Evolutionary conservation across 2,329 filamentous ascomycete genomes (phyloP), one percentile per base, ranked within the genome.

Genomic region (Purpureocillium lavendulum): DNA sequence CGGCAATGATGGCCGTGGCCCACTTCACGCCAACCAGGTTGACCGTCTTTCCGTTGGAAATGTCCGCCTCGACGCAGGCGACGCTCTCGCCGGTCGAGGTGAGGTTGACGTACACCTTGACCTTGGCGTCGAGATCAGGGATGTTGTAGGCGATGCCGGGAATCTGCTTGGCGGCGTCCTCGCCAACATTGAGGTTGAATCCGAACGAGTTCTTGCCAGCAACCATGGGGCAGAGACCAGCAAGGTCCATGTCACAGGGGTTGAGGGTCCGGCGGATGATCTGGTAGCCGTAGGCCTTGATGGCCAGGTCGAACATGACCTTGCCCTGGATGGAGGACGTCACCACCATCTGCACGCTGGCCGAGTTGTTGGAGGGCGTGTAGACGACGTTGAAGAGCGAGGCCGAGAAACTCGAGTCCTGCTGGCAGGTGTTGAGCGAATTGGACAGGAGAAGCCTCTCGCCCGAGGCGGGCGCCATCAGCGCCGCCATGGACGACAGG

Each of bases 21-120:
- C 89, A 96, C 53, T 88, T 87, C 31, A 96, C 88, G 44, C 82
- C 87, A 45, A 87, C 70, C 52, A 95, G 78, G 59, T 96, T 82
- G 39, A 96, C 90, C 1, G 88, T 94, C 65, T 95, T 87, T 45
- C 85, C 86, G 61, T 96, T 97, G 50, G 87, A 94, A 39, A 96
- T 73, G 45, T 81, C 72, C 36, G 88, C 88, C 67, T 95, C 84
- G 38, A 96, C 80, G 60, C 90, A 97, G 40, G 89, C 87, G 38
- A 94, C 76, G 52, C 73, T 79, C 37, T 74, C 65, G 39, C 73
- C 70, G 7, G 65, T 68, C 32, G 73, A 66, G 6, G 77, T 82
- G 47, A 76, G 71, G 58, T 86, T 90, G 69, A 96, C 87, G 53
- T 80, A 82, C 53, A 96, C 79, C 53, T 76, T 80, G 38, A 95